Base-by-base conservation (phyloP, 805 yeast genomes). In the Ogataea pilisensis region DNA sequence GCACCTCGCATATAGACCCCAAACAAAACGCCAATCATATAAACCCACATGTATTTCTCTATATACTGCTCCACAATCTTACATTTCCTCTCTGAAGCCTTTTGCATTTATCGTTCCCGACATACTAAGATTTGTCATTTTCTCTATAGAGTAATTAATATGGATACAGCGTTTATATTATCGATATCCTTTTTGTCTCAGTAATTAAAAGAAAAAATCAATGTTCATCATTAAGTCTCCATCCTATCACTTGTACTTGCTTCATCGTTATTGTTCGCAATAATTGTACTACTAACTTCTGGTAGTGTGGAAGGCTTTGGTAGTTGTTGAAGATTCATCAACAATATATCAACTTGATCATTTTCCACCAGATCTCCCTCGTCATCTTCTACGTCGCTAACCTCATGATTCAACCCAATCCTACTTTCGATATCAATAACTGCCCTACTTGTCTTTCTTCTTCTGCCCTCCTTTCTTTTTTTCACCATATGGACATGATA, bases 361-460 rank as follows among this genome's bases (percentile, higher is more conserved):
- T 21, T 21, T 21, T 21, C 29, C 7, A 11, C 31, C 8, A 35
- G 31, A 11, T 27, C 35, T 2, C 16, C 35, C n/a, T 42, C 46
- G 22, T 45, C 42, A 3, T 47, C 52, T 31, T 50, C 55, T 6
- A 37, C 21, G 35, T 49, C 55, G 28, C 48, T 46, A 20, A 36
- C 33, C n/a, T 48, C 48, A 26, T 43, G 38, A 29, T 41, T 43
- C 34, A 40, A 34, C 8, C 46, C 48, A 17, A 42, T 36, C 13
- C 46, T 40, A 27, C 49, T 43, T 37, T 50, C 51, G 5, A 49
- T 18, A 35, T 49, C 44, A 35, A 41, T 24, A 8, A 19, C 35
- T 5, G 24, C 30, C 13, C 21, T 34, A 37, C 26, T 36, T 8
- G 41, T 12, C 27, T 48, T 25, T 24, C 37, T 11, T 18, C 44